Evolutionary conservation across 176 grass and related monocot genomes (phyloP), one percentile per base, ranked within the genome.

Genomic region (Rhynchospora breviuscula): DNA sequence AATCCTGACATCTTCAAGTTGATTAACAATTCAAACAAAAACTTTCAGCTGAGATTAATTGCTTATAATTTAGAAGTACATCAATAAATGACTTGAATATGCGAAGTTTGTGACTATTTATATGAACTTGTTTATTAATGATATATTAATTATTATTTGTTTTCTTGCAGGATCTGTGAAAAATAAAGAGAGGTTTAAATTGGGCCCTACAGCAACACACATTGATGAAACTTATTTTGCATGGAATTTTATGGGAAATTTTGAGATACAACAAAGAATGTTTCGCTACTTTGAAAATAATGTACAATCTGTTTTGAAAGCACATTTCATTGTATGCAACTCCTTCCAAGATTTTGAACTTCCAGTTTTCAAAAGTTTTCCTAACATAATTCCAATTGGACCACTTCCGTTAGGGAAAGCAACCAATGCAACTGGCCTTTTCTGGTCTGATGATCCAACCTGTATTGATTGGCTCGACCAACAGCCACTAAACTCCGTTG

Each of bases 401-500:
- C 35, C 90, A 5, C 93, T 91, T 0, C 78, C 92, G 0, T 80
- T 79, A 22, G 66, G 58, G 5, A 61, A 63, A 0, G 1, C 6
- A 0, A 33, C 25, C 18, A 15, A 51, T 23, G 15, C 83, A 57
- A 54, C 67, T 1, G 53, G 76, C 43, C 85, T 62, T 6, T 89
- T 96, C 71, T 96, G 90, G 90, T 81, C 82, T 0, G 79, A 89
- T 23, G 93, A 92, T 51, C 1, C 6, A 11, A 18, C 78, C 15
- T 95, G 81, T 67, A 74, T 88, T 19, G 3, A 60, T 21, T 95
- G 93, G 90, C 93, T 95, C 23, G 87, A 95, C 56, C 58, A 48
- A 3, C 35, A 40, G 35, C 35, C 35, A 40, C 0, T 40, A 0
- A 40, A 40, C 35, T 40, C 35, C 4, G 35, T 40, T 40, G 35